Conservation (phyloP, 495 filamentous ascomycete species). For the Penicillium coprophilum region DNA sequence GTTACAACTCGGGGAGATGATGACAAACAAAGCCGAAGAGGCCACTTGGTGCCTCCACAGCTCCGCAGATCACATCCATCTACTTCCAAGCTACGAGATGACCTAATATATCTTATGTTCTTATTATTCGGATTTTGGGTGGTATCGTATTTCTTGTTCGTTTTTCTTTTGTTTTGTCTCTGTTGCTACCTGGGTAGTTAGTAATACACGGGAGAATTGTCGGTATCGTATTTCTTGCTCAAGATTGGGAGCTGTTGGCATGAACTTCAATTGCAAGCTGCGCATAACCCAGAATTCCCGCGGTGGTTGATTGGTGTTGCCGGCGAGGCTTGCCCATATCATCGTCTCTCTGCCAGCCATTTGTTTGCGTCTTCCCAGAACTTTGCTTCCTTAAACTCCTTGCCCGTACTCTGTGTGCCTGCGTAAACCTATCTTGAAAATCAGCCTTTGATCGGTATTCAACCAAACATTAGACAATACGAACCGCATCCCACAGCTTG, state of each 20-base stretch:
- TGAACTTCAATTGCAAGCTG: slow-evolving; percentile 10
- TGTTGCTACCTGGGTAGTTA: slow-evolving; percentile 16
- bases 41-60: slow-evolving; percentile 25
- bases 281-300: slow-evolving; percentile 19
- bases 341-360: slow-evolving; percentile 59
- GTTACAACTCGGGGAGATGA: slow-evolving; percentile 9
- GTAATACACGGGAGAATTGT: slow-evolving; percentile 31
- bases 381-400: slow-evolving; percentile 61
- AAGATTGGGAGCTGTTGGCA: slow-evolving; percentile 1
- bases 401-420: slow-evolving; percentile 64
- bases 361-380: slow-evolving; percentile 64
- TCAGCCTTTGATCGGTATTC: slow-evolving; percentile 9
- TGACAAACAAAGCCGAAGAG: slow-evolving; percentile 26
- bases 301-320: slow-evolving; percentile 19
- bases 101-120: background rate
- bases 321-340: slow-evolving; percentile 17
- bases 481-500: slow-evolving; percentile 77
- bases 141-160: background rate
- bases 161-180: slow-evolving; percentile 17
- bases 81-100: background rate
- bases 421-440: slow-evolving; percentile 51
- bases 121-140: background rate
- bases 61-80: slow-evolving; percentile 10
- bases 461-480: slow-evolving; percentile 23
- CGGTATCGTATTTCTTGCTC: slow-evolving; percentile 5